Evolutionary conservation across 768 basidiomycete species (phyloP).

Genomic region (Panellus pusillus): DNA sequence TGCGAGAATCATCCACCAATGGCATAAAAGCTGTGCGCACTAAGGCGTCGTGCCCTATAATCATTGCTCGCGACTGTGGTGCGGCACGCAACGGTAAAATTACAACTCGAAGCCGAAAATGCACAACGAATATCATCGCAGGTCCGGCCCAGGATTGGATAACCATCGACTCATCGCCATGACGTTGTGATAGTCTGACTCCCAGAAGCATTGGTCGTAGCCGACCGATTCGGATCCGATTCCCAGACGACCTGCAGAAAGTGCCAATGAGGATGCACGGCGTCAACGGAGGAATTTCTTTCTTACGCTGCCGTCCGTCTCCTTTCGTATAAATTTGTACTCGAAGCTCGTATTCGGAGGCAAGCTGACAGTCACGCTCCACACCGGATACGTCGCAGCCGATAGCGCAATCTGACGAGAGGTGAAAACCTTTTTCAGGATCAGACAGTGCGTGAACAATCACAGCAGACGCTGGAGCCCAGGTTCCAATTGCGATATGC

Average conservation of each 20-base stretch:
- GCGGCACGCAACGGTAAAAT: no score
- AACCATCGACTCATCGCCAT: slow-evolving; percentile 37
- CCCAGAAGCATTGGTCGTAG: slow-evolving; percentile 40
- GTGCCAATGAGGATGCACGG: neutral
- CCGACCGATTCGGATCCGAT: slow-evolving; percentile 57
- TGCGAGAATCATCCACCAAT: no score
- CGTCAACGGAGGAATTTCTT: neutral
- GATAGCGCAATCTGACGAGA: slow-evolving; percentile 48
- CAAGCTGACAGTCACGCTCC: slow-evolving; percentile 51
- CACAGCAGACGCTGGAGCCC: slow-evolving; percentile 50
- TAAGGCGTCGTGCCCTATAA: no score
- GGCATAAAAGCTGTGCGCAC: no score
- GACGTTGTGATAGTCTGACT: slow-evolving; percentile 40
- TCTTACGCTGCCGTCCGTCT: slow-evolving; percentile 48
- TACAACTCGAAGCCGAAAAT: no score
- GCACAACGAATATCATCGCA: no score
- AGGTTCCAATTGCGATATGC: slow-evolving; percentile 52
- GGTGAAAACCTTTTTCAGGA: neutral
- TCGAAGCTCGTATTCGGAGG: slow-evolving; percentile 51
- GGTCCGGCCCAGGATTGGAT: no score
- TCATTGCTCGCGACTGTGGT: no score
- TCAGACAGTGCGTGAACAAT: slow-evolving; percentile 7
- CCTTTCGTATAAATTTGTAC: slow-evolving; percentile 64
- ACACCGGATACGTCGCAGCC: slow-evolving; percentile 52
- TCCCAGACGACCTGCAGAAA: slow-evolving; percentile 54